These are phyloP conservation scores for Mucor circinelloides DNA, from an alignment of 371 early-diverging fungal genomes.

Conservation along the genomic window DNA sequence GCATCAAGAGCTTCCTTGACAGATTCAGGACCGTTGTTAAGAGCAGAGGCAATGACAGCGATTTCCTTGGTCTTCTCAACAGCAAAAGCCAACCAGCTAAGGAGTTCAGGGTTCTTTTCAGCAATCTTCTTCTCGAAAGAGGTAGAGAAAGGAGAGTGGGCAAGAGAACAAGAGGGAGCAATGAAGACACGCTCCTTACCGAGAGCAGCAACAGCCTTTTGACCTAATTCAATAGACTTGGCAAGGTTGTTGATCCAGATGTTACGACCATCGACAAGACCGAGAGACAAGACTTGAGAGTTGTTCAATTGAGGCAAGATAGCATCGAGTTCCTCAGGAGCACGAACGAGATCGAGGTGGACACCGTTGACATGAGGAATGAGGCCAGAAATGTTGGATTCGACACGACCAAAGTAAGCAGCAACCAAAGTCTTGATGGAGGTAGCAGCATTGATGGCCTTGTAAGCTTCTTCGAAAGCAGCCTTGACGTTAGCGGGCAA, in stretches of 20 bases:
- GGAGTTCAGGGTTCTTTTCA: constrained; percentile 72
- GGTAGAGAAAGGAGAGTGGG: constrained; percentile 92
- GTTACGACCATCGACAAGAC: constrained; percentile 95
- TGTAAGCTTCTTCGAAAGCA: constrained; percentile 64
- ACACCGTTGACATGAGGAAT: constrained; percentile 79
- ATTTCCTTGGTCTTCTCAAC: constrained; percentile 91
- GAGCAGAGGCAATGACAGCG: constrained; percentile 70
- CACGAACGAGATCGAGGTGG: constrained; percentile 92
- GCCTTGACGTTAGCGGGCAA: constrained; percentile 54
- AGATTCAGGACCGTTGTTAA: constrained; percentile 62
- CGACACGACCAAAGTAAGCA: constrained; percentile 93
- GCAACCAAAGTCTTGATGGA: constrained; percentile 79
- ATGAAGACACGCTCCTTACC: constrained; percentile 79
- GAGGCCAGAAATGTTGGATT: constrained; percentile 69
- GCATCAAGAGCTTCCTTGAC: constrained; percentile 72
- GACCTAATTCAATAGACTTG: constrained; percentile 69
- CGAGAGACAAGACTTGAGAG: constrained; percentile 78
- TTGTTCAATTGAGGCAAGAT: constrained; percentile 59
- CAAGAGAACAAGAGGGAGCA: constrained; percentile 89
- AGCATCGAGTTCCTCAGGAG: constrained; percentile 78
- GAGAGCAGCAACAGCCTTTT: constrained; percentile 66
- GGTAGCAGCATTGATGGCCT: constrained; percentile 60
- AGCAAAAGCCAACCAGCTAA: constrained; percentile 93
- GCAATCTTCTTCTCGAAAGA: constrained; percentile 78
- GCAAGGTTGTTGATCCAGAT: constrained; percentile 93